Percentiles rank a stretch among this genome's conserved stretches.
Evolutionary conservation across 768 basidiomycete genomes (phyloP).

Genomic region (Gyrodon lividus): DNA sequence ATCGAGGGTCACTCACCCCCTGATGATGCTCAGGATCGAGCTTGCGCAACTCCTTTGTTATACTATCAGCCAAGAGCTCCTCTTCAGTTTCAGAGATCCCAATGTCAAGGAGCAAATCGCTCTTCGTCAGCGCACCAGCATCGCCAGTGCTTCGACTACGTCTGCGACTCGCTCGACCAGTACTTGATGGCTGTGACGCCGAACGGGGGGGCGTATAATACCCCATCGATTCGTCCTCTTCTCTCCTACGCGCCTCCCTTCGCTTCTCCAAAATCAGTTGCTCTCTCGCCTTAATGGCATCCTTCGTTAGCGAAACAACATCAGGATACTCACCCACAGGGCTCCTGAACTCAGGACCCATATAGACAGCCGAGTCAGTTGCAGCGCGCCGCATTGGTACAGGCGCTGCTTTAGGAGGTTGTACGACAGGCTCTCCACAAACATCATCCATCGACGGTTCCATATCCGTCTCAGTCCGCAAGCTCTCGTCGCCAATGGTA

Average conservation of each 20-base stretch:
- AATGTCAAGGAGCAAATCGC: slow-evolving; percentile 37
- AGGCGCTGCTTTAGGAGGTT: slow-evolving; percentile 11
- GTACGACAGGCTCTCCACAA: slow-evolving; percentile 18
- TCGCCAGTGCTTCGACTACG: slow-evolving; percentile 82
- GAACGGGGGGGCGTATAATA: slow-evolving; percentile 34
- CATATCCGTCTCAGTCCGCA: slow-evolving; percentile 34
- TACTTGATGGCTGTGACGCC: slow-evolving; percentile 19
- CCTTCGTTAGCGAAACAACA: slow-evolving; percentile 55
- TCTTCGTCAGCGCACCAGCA: slow-evolving; percentile 44
- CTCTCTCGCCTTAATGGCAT: slow-evolving; percentile 65
- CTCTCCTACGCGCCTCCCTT: slow-evolving; percentile 55
- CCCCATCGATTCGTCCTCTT: slow-evolving; percentile 44
- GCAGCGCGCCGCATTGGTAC: slow-evolving; percentile 47
- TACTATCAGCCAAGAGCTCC: slow-evolving; percentile 63
- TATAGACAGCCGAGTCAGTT: slow-evolving; percentile 45
- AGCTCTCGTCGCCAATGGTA: slow-evolving; percentile 27
- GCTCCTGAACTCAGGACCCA: slow-evolving; percentile 32
- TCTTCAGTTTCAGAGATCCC: slow-evolving; percentile 42
- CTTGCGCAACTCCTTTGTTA: slow-evolving; percentile 70
- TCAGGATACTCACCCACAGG: slow-evolving; percentile 33
- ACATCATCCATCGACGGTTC: slow-evolving; percentile 26
- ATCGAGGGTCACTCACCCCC: slow-evolving; percentile 19
- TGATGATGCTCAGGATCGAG: slow-evolving; percentile 37
- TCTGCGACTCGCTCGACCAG: slow-evolving; percentile 55
- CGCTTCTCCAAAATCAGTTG: slow-evolving; percentile 70